Percentiles rank a stretch among this genome's conserved stretches.
Conservation (phyloP, 495 filamentous ascomycete species). For the Penicillium angulare region DNA sequence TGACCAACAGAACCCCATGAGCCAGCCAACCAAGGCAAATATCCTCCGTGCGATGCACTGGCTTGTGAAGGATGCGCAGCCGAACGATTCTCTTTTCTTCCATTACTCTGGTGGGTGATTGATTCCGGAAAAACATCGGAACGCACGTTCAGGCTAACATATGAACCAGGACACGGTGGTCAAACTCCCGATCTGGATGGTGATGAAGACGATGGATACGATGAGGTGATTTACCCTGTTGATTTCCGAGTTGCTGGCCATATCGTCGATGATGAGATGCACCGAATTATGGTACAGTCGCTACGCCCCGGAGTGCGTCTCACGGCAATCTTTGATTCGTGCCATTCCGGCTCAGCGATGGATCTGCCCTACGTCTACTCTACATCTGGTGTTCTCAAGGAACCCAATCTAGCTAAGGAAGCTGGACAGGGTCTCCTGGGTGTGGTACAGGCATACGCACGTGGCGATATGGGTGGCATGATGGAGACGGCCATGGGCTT, state of each 20-base stretch:
- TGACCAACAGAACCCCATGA: slow-evolving; percentile 96
- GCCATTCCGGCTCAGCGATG: slow-evolving; percentile 93
- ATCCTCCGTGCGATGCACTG: slow-evolving; percentile 98
- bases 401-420: slow-evolving; percentile 97
- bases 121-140: not conserved
- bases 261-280: slow-evolving; percentile 98
- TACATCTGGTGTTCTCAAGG: slow-evolving; percentile 92
- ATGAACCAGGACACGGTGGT: slow-evolving; percentile 76
- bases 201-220: slow-evolving; percentile 92
- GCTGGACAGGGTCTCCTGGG: slow-evolving; percentile 89
- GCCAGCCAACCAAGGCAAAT: slow-evolving; percentile 93
- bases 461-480: slow-evolving; percentile 84
- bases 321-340: slow-evolving; percentile 99
- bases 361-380: slow-evolving; percentile 98
- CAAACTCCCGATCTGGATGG: slow-evolving; percentile 96
- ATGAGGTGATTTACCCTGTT: slow-evolving; percentile 97
- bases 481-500: slow-evolving; percentile 78
- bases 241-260: slow-evolving; percentile 89
- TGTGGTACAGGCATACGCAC: slow-evolving; percentile 85
- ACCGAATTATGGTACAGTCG: slow-evolving; percentile 89
- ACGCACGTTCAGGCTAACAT: not conserved
- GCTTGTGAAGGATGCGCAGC: slow-evolving; percentile 91
- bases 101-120: slow-evolving; percentile 83
- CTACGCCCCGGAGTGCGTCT: slow-evolving; percentile 82
- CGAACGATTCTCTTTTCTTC: slow-evolving; percentile 97